Base-by-base conservation (phyloP, 305 asterid species). In the Fraxinus angustifolia region DNA sequence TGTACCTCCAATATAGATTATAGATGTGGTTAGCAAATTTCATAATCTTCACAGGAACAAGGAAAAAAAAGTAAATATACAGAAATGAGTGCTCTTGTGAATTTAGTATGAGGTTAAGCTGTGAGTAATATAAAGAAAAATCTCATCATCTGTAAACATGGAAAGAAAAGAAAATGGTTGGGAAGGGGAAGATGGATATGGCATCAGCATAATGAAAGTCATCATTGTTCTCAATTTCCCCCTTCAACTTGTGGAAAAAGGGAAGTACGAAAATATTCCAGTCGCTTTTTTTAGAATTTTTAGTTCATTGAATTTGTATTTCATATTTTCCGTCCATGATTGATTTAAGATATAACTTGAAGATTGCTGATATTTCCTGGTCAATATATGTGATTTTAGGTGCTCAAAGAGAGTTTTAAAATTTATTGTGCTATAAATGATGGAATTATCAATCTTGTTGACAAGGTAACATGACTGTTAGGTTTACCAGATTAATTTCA, bases 391-490 rank as follows among this genome's bases (percentile, higher is more conserved):
- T 60, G 33, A 60, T 60, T 60, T 86, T 93, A 96, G 99, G 97
- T 96, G 58, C 98, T 96, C 62, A 96, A 96, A 87, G 99, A 96
- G 88, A 96, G 98, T 88, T 96, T 96, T 81, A 96, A 94, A 88
- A 94, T 96, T 79, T 94, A 96, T 83, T 96, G 98, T 45, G 89
- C 98, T 82, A 90, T 96, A 82, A 96, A 96, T 90, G 98, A 96
- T 84, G 99, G 99, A 82, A 94, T 96, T 28, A 96, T 96, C 82
- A 96, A 93, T 87, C 99, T 96, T 85, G 95, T 96, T 79, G 99
- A 96, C 91, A 92, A 92, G 98, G 99, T 93, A 88, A 87, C n/a
- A 82, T 81, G 84, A 78, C 40, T 81, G 33, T 48, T 65, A 26
- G 79, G 72, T 23, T 40, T n/a, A 16, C 78, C 79, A 42, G 70